Evolutionary conservation across 441 rosid species (phyloP), one percentile per base, ranked within the genome.

Genomic region (Gossypium davidsonii): DNA sequence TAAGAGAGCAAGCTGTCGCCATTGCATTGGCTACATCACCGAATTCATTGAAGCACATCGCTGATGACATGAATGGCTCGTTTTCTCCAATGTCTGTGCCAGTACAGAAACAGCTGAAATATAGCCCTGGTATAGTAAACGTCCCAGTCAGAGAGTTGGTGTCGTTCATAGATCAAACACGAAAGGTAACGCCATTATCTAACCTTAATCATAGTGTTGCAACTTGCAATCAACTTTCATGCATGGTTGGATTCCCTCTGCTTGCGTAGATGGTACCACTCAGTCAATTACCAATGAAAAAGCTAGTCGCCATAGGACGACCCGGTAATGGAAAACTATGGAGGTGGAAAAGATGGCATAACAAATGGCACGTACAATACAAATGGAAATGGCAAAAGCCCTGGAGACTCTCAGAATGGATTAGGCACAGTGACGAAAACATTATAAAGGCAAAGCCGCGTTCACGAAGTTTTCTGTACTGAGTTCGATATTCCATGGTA

Each of bases 361-460:
- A 91, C 78, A 95, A 87, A 64, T 95, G 99, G 98, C 91, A 87
- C 58, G 77, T 95, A 79, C 99, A 95, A 71, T 95, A 91, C 87
- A 95, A 95, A 81, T 95, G 97, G 96, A 95, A 95, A 83, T 95
- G 98, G 99, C 98, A 93, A 83, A 95, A 95, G 82, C 99, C 99
- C 67, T 95, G 99, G 98, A 91, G 89, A 81, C 90, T 95, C 72
- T 95, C 97, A 17, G 99, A 93, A 81, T 82, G 81, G 90, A 95
- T 95, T 59, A 85, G 90, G 77, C 97, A 90, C 75, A 90, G 93
- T 76, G 98, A 95, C 37, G 94, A 89, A 79, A 87, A 90, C 31
- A 83, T 95, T 51, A 83, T 84, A 58, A 89, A 86, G 82, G 75
- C 90, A 49, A 91, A 82, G 82, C 87, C 88, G 5, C 95, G 92